These are phyloP conservation scores for Quercus rubra DNA, from an alignment of 306 rosid genomes.

Conservation along the genomic window DNA sequence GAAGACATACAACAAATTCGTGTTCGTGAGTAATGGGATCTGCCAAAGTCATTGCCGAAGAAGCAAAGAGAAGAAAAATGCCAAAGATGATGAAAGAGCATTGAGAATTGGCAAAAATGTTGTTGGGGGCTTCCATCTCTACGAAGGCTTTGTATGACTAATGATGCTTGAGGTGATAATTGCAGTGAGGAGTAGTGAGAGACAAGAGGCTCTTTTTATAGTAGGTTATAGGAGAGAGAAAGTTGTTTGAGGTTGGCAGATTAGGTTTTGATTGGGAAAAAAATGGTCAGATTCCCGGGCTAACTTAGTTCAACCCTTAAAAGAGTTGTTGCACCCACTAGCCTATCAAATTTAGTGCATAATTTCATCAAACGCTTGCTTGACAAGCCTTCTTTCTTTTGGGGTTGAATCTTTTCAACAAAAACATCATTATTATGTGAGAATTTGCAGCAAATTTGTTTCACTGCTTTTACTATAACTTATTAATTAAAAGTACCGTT, in stretches of 20 bases:
- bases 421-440: not conserved
- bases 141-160: not conserved
- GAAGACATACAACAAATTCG: constrained; percentile 68
- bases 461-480: not conserved
- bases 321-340: constrained; percentile 92
- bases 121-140: constrained; percentile 35
- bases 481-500: no score
- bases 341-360: constrained; percentile 31
- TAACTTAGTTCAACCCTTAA: constrained; percentile 54
- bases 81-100: constrained; percentile 29
- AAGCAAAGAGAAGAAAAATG: constrained; percentile 51
- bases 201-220: constrained; percentile 24
- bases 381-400: constrained; percentile 37
- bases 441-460: not conserved
- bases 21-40: constrained; percentile 58
- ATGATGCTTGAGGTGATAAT: not conserved
- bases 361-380: constrained; percentile 44
- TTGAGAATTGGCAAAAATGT: constrained; percentile 12
- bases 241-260: constrained; percentile 50
- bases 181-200: constrained; percentile 20
- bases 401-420: constrained; percentile 20
- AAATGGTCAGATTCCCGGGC: constrained; percentile 27
- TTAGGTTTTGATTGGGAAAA: constrained; percentile 55
- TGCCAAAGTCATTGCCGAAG: constrained; percentile 51
- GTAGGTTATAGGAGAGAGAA: constrained; percentile 22